These are phyloP conservation scores for Dactylellina leptospora DNA, from an alignment of 2,329 filamentous ascomycete genomes.

Conservation along the genomic window DNA sequence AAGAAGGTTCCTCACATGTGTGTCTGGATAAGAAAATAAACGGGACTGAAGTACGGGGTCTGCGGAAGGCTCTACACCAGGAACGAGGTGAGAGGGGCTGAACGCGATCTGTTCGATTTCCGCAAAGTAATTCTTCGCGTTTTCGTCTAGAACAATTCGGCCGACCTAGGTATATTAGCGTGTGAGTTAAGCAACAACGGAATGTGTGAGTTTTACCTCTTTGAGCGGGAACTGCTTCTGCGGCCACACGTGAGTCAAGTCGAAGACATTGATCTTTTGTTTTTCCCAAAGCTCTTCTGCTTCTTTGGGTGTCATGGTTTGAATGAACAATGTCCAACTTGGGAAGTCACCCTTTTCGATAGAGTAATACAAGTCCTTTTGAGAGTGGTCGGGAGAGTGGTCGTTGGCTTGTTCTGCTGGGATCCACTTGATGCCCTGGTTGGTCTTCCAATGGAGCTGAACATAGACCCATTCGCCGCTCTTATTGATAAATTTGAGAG, in stretches of 20 bases:
- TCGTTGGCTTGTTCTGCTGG: conserved; percentile 60
- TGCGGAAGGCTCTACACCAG: conserved; percentile 74
- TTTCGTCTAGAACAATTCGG: conserved; percentile 65
- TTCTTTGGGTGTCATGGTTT: conserved; percentile 66
- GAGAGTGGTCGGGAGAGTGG: conserved; percentile 60
- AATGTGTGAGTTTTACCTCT: conserved; percentile 50
- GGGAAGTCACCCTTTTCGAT: conserved; percentile 64
- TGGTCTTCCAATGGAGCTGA: conserved; percentile 65
- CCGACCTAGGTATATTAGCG: conserved; percentile 60
- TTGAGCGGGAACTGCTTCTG: conserved; percentile 64
- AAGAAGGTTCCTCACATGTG: conserved; percentile 60
- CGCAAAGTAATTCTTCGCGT: conserved; percentile 71
- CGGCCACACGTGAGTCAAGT: conserved; percentile 68
- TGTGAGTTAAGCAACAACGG: neutral
- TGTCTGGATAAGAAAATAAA: conserved; percentile 76
- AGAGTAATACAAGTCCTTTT: conserved; percentile 61
- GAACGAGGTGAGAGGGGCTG: conserved; percentile 72
- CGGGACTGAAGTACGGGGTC: conserved; percentile 75
- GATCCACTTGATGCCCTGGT: conserved; percentile 63
- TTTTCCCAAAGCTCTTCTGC: conserved; percentile 61
- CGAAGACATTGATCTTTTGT: conserved; percentile 65
- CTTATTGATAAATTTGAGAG: conserved; percentile 63
- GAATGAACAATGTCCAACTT: conserved; percentile 66
- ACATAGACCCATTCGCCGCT: conserved; percentile 64
- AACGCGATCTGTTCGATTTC: conserved; percentile 77